A percentile compares a stretch with the other conserved stretches of the same genome.
Conservation (phyloP, 2,329 filamentous ascomycete species). For the Incumbomyces delicatus region DNA sequence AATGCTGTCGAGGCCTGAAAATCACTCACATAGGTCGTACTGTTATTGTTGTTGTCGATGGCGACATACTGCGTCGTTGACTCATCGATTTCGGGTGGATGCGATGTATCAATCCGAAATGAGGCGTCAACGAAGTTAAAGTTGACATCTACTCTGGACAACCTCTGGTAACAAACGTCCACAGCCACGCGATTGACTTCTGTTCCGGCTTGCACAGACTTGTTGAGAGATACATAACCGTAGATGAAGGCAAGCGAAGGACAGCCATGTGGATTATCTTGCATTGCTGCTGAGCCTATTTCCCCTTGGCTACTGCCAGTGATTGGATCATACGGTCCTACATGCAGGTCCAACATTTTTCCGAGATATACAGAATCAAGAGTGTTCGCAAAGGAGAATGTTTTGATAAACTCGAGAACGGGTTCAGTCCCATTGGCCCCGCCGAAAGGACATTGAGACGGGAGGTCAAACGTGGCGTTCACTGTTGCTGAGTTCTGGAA, state of each 20-base stretch:
- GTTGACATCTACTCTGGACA: neutral
- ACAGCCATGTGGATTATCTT: slow-evolving; percentile 16
- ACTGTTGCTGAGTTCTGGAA: slow-evolving; percentile 4
- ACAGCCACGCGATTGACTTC: neutral
- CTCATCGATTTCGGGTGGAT: slow-evolving; percentile 9
- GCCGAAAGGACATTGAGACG: slow-evolving; percentile 8
- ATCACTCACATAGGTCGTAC: no score
- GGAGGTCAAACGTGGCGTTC: slow-evolving; percentile 5
- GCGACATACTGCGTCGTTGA: neutral
- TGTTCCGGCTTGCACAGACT: neutral
- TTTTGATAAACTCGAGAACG: slow-evolving; percentile 5
- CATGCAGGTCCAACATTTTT: slow-evolving; percentile 15
- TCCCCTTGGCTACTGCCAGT: slow-evolving; percentile 9
- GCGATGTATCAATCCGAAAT: no score
- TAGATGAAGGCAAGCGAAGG: slow-evolving; percentile 17
- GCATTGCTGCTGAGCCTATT: neutral
- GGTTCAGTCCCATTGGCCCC: slow-evolving; percentile 10
- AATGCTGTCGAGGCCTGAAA: slow-evolving; percentile 6
- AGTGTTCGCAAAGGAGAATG: slow-evolving; percentile 1
- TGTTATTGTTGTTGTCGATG: neutral
- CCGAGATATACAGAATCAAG: slow-evolving; percentile 7
- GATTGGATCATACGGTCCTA: slow-evolving; percentile 12
- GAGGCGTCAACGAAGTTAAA: no score
- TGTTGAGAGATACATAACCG: slow-evolving; percentile 11
- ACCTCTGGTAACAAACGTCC: slow-evolving; percentile 15